These are phyloP conservation scores for Sugiyamaella sp. DNA, from an alignment of 1,139 yeast species.

Conservation along the genomic window DNA sequence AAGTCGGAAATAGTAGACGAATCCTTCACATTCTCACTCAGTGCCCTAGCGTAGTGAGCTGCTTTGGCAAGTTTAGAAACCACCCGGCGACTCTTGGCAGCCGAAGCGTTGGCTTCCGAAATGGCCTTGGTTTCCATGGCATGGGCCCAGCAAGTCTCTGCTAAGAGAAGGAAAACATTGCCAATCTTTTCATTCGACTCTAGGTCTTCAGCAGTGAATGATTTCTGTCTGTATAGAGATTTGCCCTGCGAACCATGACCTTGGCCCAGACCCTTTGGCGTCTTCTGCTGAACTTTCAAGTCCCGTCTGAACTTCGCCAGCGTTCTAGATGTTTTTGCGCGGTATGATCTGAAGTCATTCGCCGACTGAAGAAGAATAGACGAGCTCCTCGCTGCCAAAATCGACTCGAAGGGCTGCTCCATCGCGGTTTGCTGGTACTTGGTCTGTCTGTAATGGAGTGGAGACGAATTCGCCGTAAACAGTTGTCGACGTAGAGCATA, in stretches of 20 bases:
- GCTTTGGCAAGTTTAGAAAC: slow-evolving; percentile 72
- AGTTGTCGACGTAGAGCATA: not conserved
- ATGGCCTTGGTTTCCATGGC: slow-evolving; percentile 65
- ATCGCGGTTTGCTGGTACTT: slow-evolving; percentile 16
- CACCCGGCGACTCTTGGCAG: slow-evolving; percentile 49
- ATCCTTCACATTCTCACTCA: slow-evolving; percentile 49
- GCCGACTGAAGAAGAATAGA: slow-evolving; percentile 48
- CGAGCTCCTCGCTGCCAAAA: slow-evolving; percentile 40
- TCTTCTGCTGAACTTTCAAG: slow-evolving; percentile 56
- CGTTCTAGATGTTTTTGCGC: slow-evolving; percentile 43
- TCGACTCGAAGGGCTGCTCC: slow-evolving; percentile 35
- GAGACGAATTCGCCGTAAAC: not conserved
- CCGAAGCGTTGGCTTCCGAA: slow-evolving; percentile 55
- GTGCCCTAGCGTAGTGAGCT: slow-evolving; percentile 47
- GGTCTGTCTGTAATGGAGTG: too few species aligned
- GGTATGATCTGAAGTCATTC: slow-evolving; percentile 41
- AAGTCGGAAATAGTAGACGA: slow-evolving; percentile 36
- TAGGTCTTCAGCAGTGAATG: slow-evolving; percentile 52
- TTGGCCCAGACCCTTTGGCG: slow-evolving; percentile 45
- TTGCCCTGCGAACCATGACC: slow-evolving; percentile 46
- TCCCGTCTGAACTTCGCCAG: slow-evolving; percentile 60
- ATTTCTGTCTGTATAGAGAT: slow-evolving; percentile 39
- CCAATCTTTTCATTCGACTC: slow-evolving; percentile 52
- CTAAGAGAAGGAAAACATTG: slow-evolving; percentile 53
- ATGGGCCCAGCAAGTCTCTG: slow-evolving; percentile 70